Base-by-base conservation (phyloP, 495 filamentous ascomycete species). In the Neurospora sp. region DNA sequence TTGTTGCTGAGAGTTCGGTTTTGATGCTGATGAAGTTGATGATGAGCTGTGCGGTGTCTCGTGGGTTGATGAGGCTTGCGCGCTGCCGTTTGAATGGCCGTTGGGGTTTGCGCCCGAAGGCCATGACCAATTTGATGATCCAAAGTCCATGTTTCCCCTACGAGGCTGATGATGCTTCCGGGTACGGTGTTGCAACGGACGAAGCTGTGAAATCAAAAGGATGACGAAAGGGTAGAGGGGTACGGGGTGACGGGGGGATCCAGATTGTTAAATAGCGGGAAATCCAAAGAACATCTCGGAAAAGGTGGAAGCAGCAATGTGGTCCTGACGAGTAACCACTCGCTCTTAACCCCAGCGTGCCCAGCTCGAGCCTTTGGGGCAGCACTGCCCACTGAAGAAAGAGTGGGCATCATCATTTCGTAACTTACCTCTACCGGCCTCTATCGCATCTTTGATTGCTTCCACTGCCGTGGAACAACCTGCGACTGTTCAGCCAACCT, bases 51-150 rank as follows among this genome's bases (percentile, higher is more conserved):
- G 45, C 8, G 68, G 27, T 40, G 70, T 71, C 14, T 71, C 70
- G 20, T 48, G 59, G 17, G 69, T 31, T 39, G 70, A 7, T 20
- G 73, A 59, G 20, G 70, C 59, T 35, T 40, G 39, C 8, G 61
- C 27, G 17, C 59, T 37, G 44, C 70, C 40, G 69, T 41, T 41
- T 22, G 14, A 2, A 44, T 68, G 1, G 7, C 40, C n/a, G 37
- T 70, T 41, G 16, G 41, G 70, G 3, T 1, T 22, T 41, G 45
- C n/a, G 27, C 70, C 71, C 17, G 72, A 22, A 8, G 75, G 70
- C 75, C 75, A 79, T 8, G 70, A 45, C 75, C 75, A 77, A 40
- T 48, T 68, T 20, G 72, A 70, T 27, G 20, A 20, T 61, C 40
- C 40, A 68, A 16, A 65, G 27, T 65, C 53, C 53, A 65, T 65